Conservation (phyloP, 352 stramenopile species). For the Detonula confervacea region DNA sequence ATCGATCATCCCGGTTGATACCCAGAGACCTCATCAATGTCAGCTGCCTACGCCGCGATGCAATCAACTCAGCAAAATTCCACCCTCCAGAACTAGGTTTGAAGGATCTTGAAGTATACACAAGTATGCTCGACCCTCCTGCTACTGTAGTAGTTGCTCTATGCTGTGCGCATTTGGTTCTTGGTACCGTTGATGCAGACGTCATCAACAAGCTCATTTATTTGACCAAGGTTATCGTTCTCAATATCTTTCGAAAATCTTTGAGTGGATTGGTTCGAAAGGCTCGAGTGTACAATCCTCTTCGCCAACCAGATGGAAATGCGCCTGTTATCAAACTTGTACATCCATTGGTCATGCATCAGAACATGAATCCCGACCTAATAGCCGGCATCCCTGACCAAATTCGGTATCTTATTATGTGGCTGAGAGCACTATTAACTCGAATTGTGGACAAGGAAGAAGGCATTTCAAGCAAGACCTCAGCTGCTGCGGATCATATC, state of each 20-base stretch:
- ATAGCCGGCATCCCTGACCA: constrained; percentile 2
- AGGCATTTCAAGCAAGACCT: constrained; percentile 13
- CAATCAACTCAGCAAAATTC: constrained; percentile 23
- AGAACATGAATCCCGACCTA: constrained; percentile 19
- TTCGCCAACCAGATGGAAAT: constrained; percentile 18
- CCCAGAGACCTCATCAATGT: neutral
- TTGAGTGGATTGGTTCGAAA: constrained; percentile 15
- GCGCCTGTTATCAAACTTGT: constrained; percentile 23
- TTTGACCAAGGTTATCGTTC: constrained; percentile 36
- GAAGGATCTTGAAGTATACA: constrained; percentile 13
- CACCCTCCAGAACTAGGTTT: constrained; percentile 18
- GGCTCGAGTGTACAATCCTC: constrained; percentile 25
- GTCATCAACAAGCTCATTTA: constrained; percentile 40
- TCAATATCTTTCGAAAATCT: constrained; percentile 38
- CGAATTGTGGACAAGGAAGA: constrained; percentile 2
- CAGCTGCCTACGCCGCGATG: constrained; percentile 6
- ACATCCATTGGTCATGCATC: constrained; percentile 39
- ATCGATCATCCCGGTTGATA: neutral
- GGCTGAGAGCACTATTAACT: constrained; percentile 27
- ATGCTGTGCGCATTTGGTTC: constrained; percentile 32
- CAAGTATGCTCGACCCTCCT: constrained; percentile 31
- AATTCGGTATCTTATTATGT: constrained; percentile 21
- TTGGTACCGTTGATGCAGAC: constrained; percentile 27
- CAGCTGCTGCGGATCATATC: constrained; percentile 10
- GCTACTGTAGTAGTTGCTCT: constrained; percentile 24